phyloP scores from a whole-genome alignment of 2,329 filamentous ascomycete species.

The Verticillium isaacii region DNA sequence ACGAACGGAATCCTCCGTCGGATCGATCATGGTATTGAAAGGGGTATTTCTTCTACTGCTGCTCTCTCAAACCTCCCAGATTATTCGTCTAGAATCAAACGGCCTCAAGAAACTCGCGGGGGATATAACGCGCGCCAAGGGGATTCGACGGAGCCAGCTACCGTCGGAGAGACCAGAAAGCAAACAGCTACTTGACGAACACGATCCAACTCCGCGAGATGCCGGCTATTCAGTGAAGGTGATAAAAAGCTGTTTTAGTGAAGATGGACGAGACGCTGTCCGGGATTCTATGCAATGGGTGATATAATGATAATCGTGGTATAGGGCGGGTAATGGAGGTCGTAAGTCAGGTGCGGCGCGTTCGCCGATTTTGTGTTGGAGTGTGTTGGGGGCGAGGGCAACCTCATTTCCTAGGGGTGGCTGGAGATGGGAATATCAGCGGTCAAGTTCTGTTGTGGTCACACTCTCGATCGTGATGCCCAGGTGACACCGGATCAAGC shows the following conservation, averaged over 20 bases:
- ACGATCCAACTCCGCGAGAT: neutral
- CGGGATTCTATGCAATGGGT: neutral
- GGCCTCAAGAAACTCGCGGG: neutral
- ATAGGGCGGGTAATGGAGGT: neutral
- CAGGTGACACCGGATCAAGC: neutral
- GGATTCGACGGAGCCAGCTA: neutral
- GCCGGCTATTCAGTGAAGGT: neutral
- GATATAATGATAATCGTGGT: neutral
- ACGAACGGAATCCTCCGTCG: too few species aligned
- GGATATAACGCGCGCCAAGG: neutral
- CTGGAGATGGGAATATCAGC: neutral
- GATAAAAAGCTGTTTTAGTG: neutral
- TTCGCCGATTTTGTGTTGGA: neutral
- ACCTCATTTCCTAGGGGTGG: neutral
- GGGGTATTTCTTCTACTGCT: neutral
- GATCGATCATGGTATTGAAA: neutral
- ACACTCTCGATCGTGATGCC: neutral
- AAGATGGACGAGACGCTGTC: neutral
- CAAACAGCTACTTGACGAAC: neutral
- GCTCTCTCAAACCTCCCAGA: neutral
- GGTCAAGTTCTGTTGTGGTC: neutral
- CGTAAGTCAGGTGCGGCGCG: neutral
- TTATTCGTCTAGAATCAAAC: neutral
- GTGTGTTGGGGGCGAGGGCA: neutral
- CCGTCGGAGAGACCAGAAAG: neutral